Conservation (phyloP, 169 alveolate genomes). For the Cryptosporidium sp. region DNA sequence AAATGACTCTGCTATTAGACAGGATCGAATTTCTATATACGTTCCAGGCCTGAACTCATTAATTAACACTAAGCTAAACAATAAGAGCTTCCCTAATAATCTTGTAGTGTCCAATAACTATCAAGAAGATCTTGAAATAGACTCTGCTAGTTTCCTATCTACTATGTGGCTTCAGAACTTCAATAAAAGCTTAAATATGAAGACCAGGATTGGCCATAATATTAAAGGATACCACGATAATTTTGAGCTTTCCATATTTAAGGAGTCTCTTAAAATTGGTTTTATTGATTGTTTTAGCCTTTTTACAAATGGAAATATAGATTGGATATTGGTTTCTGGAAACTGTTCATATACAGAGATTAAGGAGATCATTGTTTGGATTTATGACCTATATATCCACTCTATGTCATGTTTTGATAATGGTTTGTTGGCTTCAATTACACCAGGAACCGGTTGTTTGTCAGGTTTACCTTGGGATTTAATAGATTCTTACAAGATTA, state of each 20-base stretch:
- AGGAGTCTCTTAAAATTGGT: conserved; percentile 7
- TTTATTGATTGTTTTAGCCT: conserved; percentile 31
- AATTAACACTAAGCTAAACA: conserved; percentile 13
- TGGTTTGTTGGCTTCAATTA: background rate
- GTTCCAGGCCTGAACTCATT: conserved; percentile 28
- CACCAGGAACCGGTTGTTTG: background rate
- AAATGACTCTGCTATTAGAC: background rate
- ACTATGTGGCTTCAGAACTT: conserved; percentile 17
- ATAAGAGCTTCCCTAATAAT: conserved; percentile 34
- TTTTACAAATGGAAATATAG: conserved; percentile 55
- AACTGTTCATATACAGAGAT: conserved; percentile 6
- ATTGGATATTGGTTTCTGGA: conserved; percentile 64
- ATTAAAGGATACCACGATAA: background rate
- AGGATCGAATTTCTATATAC: conserved; percentile 3
- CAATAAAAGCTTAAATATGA: background rate
- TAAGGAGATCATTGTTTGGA: conserved; percentile 64
- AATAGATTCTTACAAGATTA: background rate
- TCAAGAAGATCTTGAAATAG: background rate
- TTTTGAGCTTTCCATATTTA: background rate
- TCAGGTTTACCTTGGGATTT: background rate
- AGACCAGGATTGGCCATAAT: too few relatives aligned
- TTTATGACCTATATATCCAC: conserved; percentile 16
- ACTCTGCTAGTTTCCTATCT: conserved; percentile 5
- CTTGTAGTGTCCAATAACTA: background rate
- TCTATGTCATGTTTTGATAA: conserved; percentile 7